phyloP scores from a whole-genome alignment of 2,329 filamentous ascomycete species.

The Penicillium corylophilum region DNA sequence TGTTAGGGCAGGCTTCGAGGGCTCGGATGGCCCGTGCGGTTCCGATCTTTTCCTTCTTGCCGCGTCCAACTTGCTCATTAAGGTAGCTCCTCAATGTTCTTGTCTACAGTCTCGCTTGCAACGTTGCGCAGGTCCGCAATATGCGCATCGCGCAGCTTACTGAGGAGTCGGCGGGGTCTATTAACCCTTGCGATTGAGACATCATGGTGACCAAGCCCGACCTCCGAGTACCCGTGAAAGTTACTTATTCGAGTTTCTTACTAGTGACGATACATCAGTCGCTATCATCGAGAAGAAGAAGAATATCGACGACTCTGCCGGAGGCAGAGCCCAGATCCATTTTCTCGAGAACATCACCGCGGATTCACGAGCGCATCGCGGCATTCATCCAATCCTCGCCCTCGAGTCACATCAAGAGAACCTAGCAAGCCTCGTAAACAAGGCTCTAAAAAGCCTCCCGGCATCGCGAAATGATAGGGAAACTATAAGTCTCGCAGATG shows the following conservation, averaged over 20 bases:
- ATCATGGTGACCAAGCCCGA: constrained; percentile 38
- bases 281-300: constrained; percentile 68
- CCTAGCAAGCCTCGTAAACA: constrained; percentile 66
- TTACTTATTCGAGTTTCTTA: constrained; percentile 3
- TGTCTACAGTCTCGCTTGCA: constrained; percentile 13
- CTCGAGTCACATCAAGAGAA: constrained; percentile 72
- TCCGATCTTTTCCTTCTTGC: constrained; percentile 22
- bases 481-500: constrained; percentile 21
- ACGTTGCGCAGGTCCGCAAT: constrained; percentile 21
- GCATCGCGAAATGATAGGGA: constrained; percentile 21
- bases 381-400: constrained; percentile 76
- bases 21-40: constrained; percentile 32
- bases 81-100: constrained; percentile 27
- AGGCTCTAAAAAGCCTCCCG: constrained; percentile 61
- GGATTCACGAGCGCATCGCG: constrained; percentile 70
- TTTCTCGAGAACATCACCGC: constrained; percentile 82
- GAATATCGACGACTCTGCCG: constrained; percentile 16
- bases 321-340: constrained; percentile 57
- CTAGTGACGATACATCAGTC: constrained; percentile 85
- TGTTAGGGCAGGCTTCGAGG: constrained; percentile 26
- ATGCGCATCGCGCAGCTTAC: constrained; percentile 5
- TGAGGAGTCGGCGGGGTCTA: constrained; percentile 26
- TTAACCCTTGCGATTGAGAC: constrained; percentile 50
- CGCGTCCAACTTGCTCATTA: constrained; percentile 1
- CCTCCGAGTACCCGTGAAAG: background rate